Evolutionary conservation across 2,329 filamentous ascomycete genomes (phyloP).

Genomic region (Lachnellula suecica): DNA sequence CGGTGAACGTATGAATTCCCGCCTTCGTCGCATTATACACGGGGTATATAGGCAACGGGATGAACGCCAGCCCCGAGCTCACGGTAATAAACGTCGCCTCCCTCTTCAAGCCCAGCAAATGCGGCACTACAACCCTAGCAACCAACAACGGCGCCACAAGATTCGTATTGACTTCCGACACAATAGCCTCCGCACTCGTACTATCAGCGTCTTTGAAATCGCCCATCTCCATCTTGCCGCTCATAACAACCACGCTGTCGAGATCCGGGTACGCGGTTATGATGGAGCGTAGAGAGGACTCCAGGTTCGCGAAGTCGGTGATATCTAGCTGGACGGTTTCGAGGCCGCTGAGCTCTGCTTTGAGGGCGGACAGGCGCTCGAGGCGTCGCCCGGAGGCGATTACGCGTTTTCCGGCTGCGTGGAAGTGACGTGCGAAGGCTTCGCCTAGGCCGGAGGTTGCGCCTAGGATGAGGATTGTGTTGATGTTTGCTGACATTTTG

Average conservation of each 20-base stretch:
- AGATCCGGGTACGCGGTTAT: conserved; percentile 27
- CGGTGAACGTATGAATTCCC: conserved; percentile 31
- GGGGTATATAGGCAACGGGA: conserved; percentile 31
- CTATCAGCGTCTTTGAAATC: conserved; percentile 25
- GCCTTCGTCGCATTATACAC: conserved; percentile 36
- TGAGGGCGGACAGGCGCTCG: conserved; percentile 21
- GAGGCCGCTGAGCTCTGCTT: conserved; percentile 30
- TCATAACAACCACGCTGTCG: conserved; percentile 35
- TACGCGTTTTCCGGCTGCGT: conserved; percentile 18
- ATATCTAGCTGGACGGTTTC: conserved; percentile 26
- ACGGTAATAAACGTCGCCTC: conserved; percentile 31
- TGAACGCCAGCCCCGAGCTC: conserved; percentile 30
- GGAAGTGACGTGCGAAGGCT: conserved; percentile 19
- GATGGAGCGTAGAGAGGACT: conserved; percentile 8
- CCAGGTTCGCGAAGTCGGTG: conserved; percentile 12
- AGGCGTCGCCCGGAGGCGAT: conserved; percentile 23
- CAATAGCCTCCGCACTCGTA: conserved; percentile 14
- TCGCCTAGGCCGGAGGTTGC: conserved; percentile 25
- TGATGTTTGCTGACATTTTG: conserved; percentile 26
- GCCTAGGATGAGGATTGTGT: conserved; percentile 33
- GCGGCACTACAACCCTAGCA: conserved; percentile 29
- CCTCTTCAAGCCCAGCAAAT: conserved; percentile 21
- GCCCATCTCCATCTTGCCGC: conserved; percentile 29
- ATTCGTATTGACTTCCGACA: conserved; percentile 23
- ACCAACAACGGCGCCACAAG: conserved; percentile 32